Evolutionary conservation across 345 rosid genomes (phyloP).

Genomic region (Stellera chamaejasme): DNA sequence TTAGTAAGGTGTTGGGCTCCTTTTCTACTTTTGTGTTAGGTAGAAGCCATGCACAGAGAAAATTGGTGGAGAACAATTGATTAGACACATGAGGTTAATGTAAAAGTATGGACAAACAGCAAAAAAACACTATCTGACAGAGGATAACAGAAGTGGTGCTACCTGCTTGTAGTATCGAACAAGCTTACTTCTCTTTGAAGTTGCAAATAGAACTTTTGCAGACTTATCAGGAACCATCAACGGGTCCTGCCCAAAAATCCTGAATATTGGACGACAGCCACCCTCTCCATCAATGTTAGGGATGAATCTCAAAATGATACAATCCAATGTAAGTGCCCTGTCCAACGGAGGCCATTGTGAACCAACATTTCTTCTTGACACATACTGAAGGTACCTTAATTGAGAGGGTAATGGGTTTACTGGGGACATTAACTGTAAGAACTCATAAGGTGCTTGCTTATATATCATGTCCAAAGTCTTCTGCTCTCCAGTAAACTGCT

Average conservation of each 20-base stretch:
- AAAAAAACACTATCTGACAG: constrained; percentile 1
- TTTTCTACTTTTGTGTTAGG: not conserved
- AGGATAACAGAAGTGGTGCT: constrained; percentile 15
- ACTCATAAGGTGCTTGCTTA: constrained; percentile 67
- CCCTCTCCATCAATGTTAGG: constrained; percentile 62
- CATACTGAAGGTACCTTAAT: constrained; percentile 68
- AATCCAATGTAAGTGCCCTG: constrained; percentile 57
- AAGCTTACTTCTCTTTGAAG: constrained; percentile 51
- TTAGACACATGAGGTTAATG: not conserved
- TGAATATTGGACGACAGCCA: constrained; percentile 66
- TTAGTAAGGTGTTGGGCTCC: too few species aligned
- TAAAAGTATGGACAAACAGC: not conserved
- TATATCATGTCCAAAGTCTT: constrained; percentile 69
- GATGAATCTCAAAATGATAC: constrained; percentile 46
- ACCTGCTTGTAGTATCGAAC: constrained; percentile 60
- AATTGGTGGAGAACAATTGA: not conserved
- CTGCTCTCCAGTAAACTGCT: constrained; percentile 53
- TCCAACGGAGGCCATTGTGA: constrained; percentile 66
- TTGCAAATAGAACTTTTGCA: constrained; percentile 58
- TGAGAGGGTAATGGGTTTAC: constrained; percentile 70
- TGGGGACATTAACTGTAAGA: constrained; percentile 53
- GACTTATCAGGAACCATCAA: constrained; percentile 45
- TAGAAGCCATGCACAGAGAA: constrained; percentile 9
- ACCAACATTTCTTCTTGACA: constrained; percentile 61
- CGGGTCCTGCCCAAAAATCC: constrained; percentile 69